phyloP scores from a whole-genome alignment of 805 yeast species.

The Ogataea dorogensis region DNA sequence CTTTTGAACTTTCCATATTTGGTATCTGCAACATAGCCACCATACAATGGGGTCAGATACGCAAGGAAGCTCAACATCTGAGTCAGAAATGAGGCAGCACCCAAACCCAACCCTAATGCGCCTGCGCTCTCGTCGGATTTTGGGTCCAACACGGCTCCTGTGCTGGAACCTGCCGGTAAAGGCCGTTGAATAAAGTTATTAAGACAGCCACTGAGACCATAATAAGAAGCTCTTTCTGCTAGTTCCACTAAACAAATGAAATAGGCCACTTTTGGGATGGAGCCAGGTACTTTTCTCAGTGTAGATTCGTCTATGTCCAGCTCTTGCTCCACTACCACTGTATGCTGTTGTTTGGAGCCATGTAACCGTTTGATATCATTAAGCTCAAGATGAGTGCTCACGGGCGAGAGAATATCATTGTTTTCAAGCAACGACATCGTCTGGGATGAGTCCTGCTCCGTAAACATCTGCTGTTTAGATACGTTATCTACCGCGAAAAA shows the following conservation, averaged over 20 bases:
- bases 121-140: slow-evolving; percentile 44
- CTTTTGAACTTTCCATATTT: slow-evolving; percentile 45
- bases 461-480: slow-evolving; percentile 1
- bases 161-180: slow-evolving; percentile 43
- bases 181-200: slow-evolving; percentile 52
- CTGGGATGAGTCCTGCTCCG: slow-evolving; percentile 1
- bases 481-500: slow-evolving; percentile 5
- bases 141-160: slow-evolving; percentile 38
- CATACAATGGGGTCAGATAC: slow-evolving; percentile 47
- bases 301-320: slow-evolving; percentile 3
- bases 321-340: background rate
- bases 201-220: slow-evolving; percentile 46
- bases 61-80: slow-evolving; percentile 46
- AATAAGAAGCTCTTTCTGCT: slow-evolving; percentile 55
- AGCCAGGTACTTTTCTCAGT: slow-evolving; percentile 25
- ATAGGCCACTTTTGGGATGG: slow-evolving; percentile 26
- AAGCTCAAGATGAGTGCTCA: slow-evolving; percentile 6
- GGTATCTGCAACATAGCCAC: slow-evolving; percentile 53
- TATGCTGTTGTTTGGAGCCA: slow-evolving; percentile 3
- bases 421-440: background rate
- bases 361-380: slow-evolving; percentile 2
- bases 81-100: slow-evolving; percentile 44
- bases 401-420: slow-evolving; percentile 1
- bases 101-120: slow-evolving; percentile 47
- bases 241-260: slow-evolving; percentile 41